A percentile compares a stretch with the other conserved stretches of the same genome.
phyloP scores from a whole-genome alignment of 2,329 filamentous ascomycete species.

The Fusarium liriodendri region DNA sequence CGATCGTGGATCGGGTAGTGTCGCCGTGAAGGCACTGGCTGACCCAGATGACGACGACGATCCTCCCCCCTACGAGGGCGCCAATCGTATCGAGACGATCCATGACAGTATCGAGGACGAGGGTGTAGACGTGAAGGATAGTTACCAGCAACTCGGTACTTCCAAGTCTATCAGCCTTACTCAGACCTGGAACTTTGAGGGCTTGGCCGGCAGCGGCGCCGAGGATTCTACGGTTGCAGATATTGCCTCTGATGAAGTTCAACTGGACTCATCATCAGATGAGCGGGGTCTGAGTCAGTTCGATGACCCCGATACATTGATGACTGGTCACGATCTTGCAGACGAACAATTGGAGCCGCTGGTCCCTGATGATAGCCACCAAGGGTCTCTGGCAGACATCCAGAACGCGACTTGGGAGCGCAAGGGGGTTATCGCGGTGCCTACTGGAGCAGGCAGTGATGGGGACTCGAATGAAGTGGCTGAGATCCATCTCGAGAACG shows the following conservation, averaged over 20 bases:
- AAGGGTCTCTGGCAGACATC: conserved; percentile 43
- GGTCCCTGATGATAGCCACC: conserved; percentile 21
- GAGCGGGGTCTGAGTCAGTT: conserved; percentile 41
- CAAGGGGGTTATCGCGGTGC: conserved; percentile 54
- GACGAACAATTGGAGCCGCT: conserved; percentile 26
- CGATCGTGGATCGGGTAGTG: conserved; percentile 65
- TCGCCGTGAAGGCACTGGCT: conserved; percentile 44
- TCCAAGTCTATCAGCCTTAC: conserved; percentile 48
- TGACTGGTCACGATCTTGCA: conserved; percentile 37
- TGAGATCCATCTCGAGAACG: conserved; percentile 62
- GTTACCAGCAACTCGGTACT: conserved; percentile 43
- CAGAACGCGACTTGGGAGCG: conserved; percentile 49
- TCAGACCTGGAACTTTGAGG: conserved; percentile 61
- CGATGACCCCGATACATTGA: conserved; percentile 47
- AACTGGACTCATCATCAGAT: conserved; percentile 55
- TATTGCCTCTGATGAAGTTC: conserved; percentile 57
- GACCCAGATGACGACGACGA: conserved; percentile 46
- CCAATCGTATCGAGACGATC: conserved; percentile 41
- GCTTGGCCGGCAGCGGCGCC: conserved; percentile 47
- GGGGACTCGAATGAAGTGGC: conserved; percentile 58
- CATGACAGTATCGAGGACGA: conserved; percentile 63
- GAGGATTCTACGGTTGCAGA: conserved; percentile 50
- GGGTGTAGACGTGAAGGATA: conserved; percentile 54
- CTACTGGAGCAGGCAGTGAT: conserved; percentile 50
- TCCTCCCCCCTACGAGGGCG: conserved; percentile 48